These are phyloP conservation scores for Durotheca rogersii DNA, from an alignment of 495 filamentous ascomycete species.

Conservation along the genomic window DNA sequence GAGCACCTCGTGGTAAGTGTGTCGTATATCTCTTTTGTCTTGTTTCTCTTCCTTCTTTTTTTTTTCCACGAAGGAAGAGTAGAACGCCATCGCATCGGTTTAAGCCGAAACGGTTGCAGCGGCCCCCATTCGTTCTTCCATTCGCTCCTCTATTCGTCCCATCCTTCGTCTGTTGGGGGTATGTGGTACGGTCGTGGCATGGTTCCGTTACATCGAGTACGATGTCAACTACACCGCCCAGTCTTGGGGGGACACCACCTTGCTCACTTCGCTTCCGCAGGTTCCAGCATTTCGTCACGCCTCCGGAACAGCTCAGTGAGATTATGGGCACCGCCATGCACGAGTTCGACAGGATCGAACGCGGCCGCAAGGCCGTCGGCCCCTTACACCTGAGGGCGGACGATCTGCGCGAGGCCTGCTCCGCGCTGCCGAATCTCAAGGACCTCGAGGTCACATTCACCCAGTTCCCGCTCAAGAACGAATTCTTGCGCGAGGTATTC, in stretches of 20 bases:
- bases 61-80: too few species aligned
- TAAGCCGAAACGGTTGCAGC: too few species aligned
- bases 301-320: conserved; percentile 40
- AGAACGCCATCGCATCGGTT: not conserved
- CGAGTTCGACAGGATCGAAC: conserved; percentile 43
- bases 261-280: conserved; percentile 19
- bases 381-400: conserved; percentile 42
- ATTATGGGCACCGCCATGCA: conserved; percentile 41
- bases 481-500: conserved; percentile 42
- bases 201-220: conserved; percentile 12
- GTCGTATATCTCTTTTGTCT: too few species aligned
- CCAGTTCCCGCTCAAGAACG: conserved; percentile 43
- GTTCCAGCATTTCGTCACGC: conserved; percentile 45
- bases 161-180: too few species aligned
- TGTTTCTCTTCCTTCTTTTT: not conserved
- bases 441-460: conserved; percentile 47
- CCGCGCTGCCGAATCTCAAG: conserved; percentile 45
- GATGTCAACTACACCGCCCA: not conserved
- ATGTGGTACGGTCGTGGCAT: too few species aligned
- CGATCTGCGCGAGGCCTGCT: conserved; percentile 45
- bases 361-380: conserved; percentile 35
- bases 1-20: conserved; percentile 40
- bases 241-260: not conserved
- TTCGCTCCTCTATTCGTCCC: too few species aligned
- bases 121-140: too few species aligned